Percentiles rank a stretch among this genome's conserved stretches.
phyloP scores from a whole-genome alignment of 768 basidiomycete genomes.

The Sarcodon aspratus region DNA sequence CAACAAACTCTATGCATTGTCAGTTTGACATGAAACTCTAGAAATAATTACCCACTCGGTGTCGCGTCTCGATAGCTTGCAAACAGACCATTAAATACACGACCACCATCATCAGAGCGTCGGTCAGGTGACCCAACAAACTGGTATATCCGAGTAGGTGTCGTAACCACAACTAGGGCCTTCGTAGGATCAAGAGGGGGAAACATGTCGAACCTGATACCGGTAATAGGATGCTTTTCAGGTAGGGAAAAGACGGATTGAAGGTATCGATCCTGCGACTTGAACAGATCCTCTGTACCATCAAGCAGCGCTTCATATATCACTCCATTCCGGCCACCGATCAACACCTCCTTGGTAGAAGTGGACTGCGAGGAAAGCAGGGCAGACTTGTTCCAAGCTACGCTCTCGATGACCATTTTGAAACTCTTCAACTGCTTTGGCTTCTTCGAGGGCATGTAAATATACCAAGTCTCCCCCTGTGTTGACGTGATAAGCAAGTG shows the following conservation, averaged over 20 bases:
- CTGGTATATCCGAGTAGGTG: slow-evolving; percentile 84
- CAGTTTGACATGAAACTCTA: slow-evolving; percentile 5
- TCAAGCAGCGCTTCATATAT: slow-evolving; percentile 87
- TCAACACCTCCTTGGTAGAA: slow-evolving; percentile 75
- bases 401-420: slow-evolving; percentile 80
- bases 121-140: slow-evolving; percentile 63
- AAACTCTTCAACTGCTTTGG: slow-evolving; percentile 69
- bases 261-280: slow-evolving; percentile 73
- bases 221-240: slow-evolving; percentile 75
- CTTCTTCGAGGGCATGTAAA: slow-evolving; percentile 74
- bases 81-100: slow-evolving; percentile 69
- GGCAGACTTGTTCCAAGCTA: slow-evolving; percentile 81
- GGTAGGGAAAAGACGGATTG: slow-evolving; percentile 67
- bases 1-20: slow-evolving; percentile 64
- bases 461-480: slow-evolving; percentile 91
- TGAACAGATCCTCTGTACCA: slow-evolving; percentile 86
- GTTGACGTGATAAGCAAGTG: slow-evolving; percentile 81
- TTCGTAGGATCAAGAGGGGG: slow-evolving; percentile 50
- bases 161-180: slow-evolving; percentile 71
- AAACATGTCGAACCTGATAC: slow-evolving; percentile 73
- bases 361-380: slow-evolving; percentile 54
- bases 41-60: slow-evolving; percentile 48
- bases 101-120: slow-evolving; percentile 62
- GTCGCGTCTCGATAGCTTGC: slow-evolving; percentile 60
- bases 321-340: slow-evolving; percentile 76